Evolutionary conservation across 495 filamentous ascomycete genomes (phyloP).

Genomic region (Penicillium crystallinum): DNA sequence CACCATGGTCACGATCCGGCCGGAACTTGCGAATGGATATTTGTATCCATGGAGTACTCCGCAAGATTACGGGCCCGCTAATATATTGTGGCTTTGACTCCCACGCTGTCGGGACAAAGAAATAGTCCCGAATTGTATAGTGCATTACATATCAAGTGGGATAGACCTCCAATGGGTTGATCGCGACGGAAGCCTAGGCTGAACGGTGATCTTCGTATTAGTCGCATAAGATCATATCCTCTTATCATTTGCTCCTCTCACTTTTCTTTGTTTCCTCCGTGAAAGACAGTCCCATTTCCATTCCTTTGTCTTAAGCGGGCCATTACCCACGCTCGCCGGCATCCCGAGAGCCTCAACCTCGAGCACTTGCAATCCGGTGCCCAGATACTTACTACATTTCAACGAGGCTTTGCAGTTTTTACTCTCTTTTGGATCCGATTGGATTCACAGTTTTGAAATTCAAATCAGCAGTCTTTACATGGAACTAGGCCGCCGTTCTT

Average conservation of each 20-base stretch:
- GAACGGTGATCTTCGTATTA: background rate
- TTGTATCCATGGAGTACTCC: too few species aligned
- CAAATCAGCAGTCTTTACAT: background rate
- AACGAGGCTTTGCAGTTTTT: background rate
- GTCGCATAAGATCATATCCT: background rate
- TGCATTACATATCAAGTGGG: background rate
- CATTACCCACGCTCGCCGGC: background rate
- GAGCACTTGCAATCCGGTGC: background rate
- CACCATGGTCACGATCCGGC: too few species aligned
- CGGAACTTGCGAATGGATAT: too few species aligned
- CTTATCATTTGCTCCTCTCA: background rate
- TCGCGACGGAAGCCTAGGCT: background rate
- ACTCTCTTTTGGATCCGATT: background rate
- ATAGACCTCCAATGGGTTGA: background rate
- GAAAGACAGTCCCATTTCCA: background rate
- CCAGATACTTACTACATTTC: background rate
- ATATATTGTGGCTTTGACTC: background rate
- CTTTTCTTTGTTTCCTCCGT: background rate
- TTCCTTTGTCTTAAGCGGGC: background rate
- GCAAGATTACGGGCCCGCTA: too few species aligned
- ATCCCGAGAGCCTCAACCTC: background rate
- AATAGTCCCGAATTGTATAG: background rate
- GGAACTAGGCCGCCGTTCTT: background rate
- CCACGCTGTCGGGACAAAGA: background rate
- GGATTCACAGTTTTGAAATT: too few species aligned